Evolutionary conservation across 2,329 filamentous ascomycete genomes (phyloP), one percentile per base, ranked within the genome.

Genomic region (Paecilomyces dactylethromorphus): DNA sequence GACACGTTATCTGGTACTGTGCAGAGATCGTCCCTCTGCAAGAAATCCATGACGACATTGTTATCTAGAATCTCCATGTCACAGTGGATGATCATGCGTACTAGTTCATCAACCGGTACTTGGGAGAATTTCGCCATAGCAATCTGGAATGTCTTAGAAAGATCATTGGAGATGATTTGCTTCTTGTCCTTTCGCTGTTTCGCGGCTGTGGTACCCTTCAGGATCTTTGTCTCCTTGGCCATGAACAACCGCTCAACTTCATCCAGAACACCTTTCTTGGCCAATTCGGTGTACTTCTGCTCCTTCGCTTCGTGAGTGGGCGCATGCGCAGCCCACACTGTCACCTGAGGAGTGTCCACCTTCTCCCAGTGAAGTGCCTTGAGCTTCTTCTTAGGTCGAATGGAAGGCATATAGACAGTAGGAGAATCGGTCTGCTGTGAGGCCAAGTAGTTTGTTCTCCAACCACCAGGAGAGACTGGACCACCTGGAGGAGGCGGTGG

Each of bases 361-460:
- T 97, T 97, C 78, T 99, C 94, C 93, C 94, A 97, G 79, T 99
- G 94, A 66, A 99, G 83, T 60, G 93, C 93, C 85, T 99, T 99
- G 75, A 99, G 91, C 82, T 97, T 99, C 86, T 96, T 97, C 84
- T 97, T 97, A 22, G 94, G 92, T 66, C 93, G 83, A 56, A 92
- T 90, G 61, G 92, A 89, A 35, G 91, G 88, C 67, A 96, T 78
- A 51, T 88, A 86, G 65, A 91, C 81, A 7, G 85, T 83, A 22
- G 85, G 77, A 13, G 82, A 70, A 4, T 82, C 72, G 61, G 84
- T 83, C 59, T 80, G 79, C 32, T 82, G 80, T 64, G 85, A 81
- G 63, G 87, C 84, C 54, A 96, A 77, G 78, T 89, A 97, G 62
- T 91, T 87, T 7, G 90, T 90, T 61, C 80, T 76, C 71, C 79